Evolutionary conservation across 2,329 filamentous ascomycete genomes (phyloP), one percentile per base, ranked within the genome.

Genomic region (Fusarium sp.): DNA sequence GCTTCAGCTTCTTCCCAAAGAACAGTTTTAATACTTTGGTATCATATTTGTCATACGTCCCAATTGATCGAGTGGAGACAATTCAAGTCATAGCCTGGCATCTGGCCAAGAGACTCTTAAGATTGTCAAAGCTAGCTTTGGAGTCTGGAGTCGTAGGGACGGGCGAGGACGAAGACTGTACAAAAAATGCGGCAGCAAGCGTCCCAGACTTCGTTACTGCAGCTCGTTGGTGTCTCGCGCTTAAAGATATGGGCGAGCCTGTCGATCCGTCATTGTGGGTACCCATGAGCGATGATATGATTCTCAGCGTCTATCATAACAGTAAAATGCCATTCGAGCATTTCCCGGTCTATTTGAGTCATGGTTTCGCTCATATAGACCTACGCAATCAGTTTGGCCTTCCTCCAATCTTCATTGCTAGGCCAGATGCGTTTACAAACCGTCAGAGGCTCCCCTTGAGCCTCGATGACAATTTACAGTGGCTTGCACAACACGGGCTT

Each of bases 31-130:
- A 2, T 7, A 11, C 28, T 10, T 24, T 54, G 15, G 1, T 0
- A 24, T 0, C 0, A 2, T 17, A 42, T 43, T 5, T 10, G 11
- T 3, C 3, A 4, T 19, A 6, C 2, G 10, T 9, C 3, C 10
- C 9, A 10, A 4, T 11, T 31, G 2, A 3, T 13, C 9, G 28
- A 31, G 10, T 10, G 6, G 4, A 14, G 11, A 3, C 6, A 4
- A 10, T 9, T 15, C 24, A 17, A 17, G 4, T 49, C 2, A 33
- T 49, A 24, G 53, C 53, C 10, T n/a, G 15, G 9, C 13, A 56
- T 19, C 34, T 56, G 10, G 26, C 34, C 7, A 5, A 49, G 7
- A 56, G 33, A 34, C 24, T 56, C 17, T 11, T 6, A 17, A 31
- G 3, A 6, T 21, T 56, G 2, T 40, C 53, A 19, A 2, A 15